Evolutionary conservation across 2,329 filamentous ascomycete species (phyloP), one percentile per base, ranked within the genome.

Genomic region (Stachybotrys echinatus): DNA sequence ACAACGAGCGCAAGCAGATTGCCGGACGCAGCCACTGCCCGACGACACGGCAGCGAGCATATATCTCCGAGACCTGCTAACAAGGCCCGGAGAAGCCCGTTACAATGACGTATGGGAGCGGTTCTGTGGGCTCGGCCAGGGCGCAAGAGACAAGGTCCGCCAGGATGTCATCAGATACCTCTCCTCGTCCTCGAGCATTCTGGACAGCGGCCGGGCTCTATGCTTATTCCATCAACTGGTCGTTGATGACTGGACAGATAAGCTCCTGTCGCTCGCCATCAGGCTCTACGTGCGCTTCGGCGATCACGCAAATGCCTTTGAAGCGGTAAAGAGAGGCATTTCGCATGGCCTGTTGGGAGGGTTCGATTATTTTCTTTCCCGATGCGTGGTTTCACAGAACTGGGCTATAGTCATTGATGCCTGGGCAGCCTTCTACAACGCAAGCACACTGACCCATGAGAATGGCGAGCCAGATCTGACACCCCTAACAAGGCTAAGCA

Each of bases 121-220:
- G 14, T 80, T 74, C 54, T 61, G 54, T 23, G 58, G 62, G 6
- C 61, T 79, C 17, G 60, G 69, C 18, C 58, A 61, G 4, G 50
- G 58, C 3, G 58, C 68, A 40, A 58, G 65, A 42, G 42, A 50
- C 4, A 54, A 57, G 4, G 54, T 71, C 12, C 63, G 63, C 3
- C 61, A 56, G 2, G 45, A 56, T 3, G 64, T 79, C 19, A 54
- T 79, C 2, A 49, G 63, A 2, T 73, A 74, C 44, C 66, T 81
- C 10, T 64, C 73, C 6, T 64, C 56, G 17, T 77, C 76, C 3
- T 60, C 59, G 5, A 68, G 70, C n/a, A 55, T 69, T 8, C 61
- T 73, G 4, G 74, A 80, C 45, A 70, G 69, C 1, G 67, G 67
- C 57, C 71, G 75, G 49, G 67, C 76, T n/a, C 60, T 69, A 4